These are phyloP conservation scores for Spergularia azorica DNA, from an alignment of 179 eudicot species.

Conservation along the genomic window DNA sequence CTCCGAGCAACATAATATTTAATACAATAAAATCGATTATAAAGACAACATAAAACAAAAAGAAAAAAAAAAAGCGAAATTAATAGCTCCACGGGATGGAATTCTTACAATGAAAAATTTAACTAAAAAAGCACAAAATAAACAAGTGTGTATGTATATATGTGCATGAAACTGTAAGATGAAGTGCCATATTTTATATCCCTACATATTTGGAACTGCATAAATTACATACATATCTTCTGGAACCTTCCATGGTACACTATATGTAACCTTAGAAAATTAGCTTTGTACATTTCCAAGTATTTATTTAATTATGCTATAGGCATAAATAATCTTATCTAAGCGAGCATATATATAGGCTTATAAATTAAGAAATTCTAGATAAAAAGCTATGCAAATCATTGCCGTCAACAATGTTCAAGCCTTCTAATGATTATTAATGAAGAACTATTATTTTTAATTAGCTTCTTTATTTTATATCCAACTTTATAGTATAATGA, in stretches of 20 bases:
- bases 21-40: too few relatives aligned
- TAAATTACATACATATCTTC: background rate
- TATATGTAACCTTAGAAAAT: too few relatives aligned
- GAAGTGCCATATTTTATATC: background rate
- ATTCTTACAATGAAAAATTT: background rate
- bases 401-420: conserved; percentile 24
- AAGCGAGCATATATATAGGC: background rate
- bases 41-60: too few relatives aligned
- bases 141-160: background rate
- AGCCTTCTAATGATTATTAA: background rate
- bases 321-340: conserved; percentile 3
- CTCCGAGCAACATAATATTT: too few relatives aligned
- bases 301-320: conserved; percentile 1
- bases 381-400: conserved; percentile 21
- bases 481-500: too few relatives aligned
- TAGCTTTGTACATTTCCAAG: background rate
- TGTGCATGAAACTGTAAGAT: background rate
- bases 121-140: background rate
- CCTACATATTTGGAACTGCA: conserved; percentile 18
- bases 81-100: too few relatives aligned
- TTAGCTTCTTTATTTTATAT: background rate
- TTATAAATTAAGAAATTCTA: conserved; percentile 8
- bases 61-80: too few relatives aligned
- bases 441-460: conserved; percentile 3
- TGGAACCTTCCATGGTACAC: conserved; percentile 14